phyloP scores from a whole-genome alignment of 2,329 filamentous ascomycete genomes.

The Zasmidium angulare region DNA sequence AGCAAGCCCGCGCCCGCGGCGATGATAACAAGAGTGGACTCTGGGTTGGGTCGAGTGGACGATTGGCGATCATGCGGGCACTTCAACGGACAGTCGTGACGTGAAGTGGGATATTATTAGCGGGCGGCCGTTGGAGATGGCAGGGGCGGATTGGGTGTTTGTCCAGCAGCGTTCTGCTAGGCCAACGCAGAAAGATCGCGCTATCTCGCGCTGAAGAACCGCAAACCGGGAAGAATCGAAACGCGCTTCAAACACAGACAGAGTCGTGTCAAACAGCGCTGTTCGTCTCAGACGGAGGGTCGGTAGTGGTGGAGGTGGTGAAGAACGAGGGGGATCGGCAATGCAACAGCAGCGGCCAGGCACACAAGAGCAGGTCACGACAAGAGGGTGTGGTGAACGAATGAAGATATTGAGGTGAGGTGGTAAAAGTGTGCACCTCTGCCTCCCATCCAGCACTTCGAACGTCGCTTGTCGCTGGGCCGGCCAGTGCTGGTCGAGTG shows the following conservation, averaged over 20 bases:
- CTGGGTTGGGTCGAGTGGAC: not conserved
- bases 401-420: not conserved
- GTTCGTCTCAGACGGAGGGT: not conserved
- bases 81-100: not conserved
- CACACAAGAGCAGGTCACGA: not conserved
- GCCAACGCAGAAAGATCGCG: not conserved
- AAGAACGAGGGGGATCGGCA: not conserved
- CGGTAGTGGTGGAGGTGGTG: not conserved
- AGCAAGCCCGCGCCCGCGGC: not conserved
- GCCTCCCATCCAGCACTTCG: not conserved
- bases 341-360: not conserved
- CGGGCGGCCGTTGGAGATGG: not conserved
- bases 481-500: not conserved
- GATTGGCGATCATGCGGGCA: slow-evolving; percentile 12
- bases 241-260: not conserved
- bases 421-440: not conserved
- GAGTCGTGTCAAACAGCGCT: not conserved
- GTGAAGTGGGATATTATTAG: not conserved
- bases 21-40: not conserved
- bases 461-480: not conserved
- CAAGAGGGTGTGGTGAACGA: not conserved
- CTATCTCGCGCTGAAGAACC: not conserved
- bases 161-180: not conserved
- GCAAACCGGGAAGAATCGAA: not conserved
- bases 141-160: not conserved